A percentile compares a stretch with the other conserved stretches of the same genome.
phyloP scores from a whole-genome alignment of 2,329 filamentous ascomycete genomes.

The Penicillium nordicum region DNA sequence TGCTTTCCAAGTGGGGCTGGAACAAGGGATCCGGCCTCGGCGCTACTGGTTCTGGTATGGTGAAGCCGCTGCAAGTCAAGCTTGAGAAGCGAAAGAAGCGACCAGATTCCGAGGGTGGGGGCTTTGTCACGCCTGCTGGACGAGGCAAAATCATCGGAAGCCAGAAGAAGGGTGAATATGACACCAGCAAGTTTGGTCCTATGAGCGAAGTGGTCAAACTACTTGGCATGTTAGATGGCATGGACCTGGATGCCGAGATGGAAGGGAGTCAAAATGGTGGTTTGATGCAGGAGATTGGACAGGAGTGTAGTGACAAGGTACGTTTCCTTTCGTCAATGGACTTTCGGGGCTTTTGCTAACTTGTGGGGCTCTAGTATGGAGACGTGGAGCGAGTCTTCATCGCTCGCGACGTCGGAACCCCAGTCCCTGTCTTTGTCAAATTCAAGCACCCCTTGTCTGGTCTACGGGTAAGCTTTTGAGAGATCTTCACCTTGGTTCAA shows the following conservation, averaged over 20 bases:
- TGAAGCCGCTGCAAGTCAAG: constrained; percentile 76
- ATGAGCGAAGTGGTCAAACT: constrained; percentile 83
- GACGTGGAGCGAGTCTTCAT: constrained; percentile 77
- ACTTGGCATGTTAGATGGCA: constrained; percentile 78
- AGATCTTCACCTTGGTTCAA: neutral
- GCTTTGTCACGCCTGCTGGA: constrained; percentile 66
- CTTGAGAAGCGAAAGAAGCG: constrained; percentile 82
- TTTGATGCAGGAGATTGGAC: constrained; percentile 89
- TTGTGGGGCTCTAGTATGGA: constrained; percentile 61
- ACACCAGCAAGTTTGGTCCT: constrained; percentile 59
- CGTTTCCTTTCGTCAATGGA: constrained; percentile 7
- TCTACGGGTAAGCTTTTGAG: constrained; percentile 64
- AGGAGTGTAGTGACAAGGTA: constrained; percentile 82
- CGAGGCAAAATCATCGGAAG: constrained; percentile 80
- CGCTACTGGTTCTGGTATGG: constrained; percentile 75
- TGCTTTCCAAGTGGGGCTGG: constrained; percentile 95
- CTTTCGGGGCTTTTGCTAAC: constrained; percentile 2
- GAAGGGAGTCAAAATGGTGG: constrained; percentile 56
- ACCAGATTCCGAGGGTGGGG: constrained; percentile 73
- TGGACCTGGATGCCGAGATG: constrained; percentile 78
- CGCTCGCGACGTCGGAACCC: constrained; percentile 54
- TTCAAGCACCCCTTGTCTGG: constrained; percentile 85
- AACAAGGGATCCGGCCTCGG: constrained; percentile 83
- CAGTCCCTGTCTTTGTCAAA: constrained; percentile 78
- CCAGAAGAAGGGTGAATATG: constrained; percentile 52